These are phyloP conservation scores for Gremmenia infestans DNA, from an alignment of 2,329 filamentous ascomycete genomes.

Conservation along the genomic window DNA sequence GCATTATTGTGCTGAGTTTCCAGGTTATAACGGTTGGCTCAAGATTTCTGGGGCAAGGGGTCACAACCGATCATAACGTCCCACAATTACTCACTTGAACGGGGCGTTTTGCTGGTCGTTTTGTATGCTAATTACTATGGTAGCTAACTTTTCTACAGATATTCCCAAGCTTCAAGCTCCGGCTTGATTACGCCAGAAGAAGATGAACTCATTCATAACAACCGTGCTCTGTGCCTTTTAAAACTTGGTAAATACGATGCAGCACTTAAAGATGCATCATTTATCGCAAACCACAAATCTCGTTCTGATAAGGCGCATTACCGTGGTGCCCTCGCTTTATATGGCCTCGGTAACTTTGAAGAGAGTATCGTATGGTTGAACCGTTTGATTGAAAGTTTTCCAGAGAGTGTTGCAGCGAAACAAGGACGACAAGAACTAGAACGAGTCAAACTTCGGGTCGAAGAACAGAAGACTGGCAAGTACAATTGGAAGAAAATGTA, in stretches of 20 bases:
- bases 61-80: no score
- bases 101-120: no score
- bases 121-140: no score
- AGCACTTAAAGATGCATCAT: slow-evolving; percentile 29
- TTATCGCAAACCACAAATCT: background rate
- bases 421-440: slow-evolving; percentile 28
- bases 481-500: slow-evolving; percentile 38
- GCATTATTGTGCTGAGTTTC: background rate
- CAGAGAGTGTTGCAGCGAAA: slow-evolving; percentile 28
- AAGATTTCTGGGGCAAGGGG: no score
- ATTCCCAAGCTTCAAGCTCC: slow-evolving; percentile 13
- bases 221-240: slow-evolving; percentile 33
- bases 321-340: background rate
- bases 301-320: background rate
- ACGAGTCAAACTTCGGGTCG: slow-evolving; percentile 30
- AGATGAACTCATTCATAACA: slow-evolving; percentile 26
- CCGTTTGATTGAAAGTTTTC: no score
- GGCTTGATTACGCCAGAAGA: slow-evolving; percentile 27
- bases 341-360: background rate
- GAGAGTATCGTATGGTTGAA: no score
- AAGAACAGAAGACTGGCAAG: slow-evolving; percentile 36
- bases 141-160: slow-evolving; percentile 19
- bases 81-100: no score
- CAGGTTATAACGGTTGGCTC: no score
- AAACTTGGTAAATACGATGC: slow-evolving; percentile 33